Base-by-base conservation (phyloP, 2,329 filamentous ascomycete genomes). In the Acrodontium crateriforme region DNA sequence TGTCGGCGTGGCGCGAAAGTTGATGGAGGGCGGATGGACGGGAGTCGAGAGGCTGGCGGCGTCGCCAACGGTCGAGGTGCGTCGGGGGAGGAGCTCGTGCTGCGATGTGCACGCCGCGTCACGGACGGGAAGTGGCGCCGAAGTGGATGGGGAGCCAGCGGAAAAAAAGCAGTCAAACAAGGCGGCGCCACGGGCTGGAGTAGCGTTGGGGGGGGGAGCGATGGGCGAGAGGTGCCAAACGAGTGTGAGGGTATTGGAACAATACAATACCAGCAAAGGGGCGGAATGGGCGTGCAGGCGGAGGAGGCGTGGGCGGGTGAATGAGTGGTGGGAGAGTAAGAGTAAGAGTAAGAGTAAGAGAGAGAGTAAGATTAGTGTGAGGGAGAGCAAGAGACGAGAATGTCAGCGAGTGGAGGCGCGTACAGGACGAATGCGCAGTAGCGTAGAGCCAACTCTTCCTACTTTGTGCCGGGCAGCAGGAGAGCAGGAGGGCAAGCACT, bases 161-260 rank as follows among this genome's bases (percentile, higher is more conserved):
- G 18, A 15, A 11, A 18, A n/a, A n/a, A n/a, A n/a, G n/a, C n/a
- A n/a, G n/a, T n/a, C n/a, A n/a, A n/a, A n/a, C n/a, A n/a, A n/a
- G n/a, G n/a, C n/a, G n/a, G n/a, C n/a, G n/a, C n/a, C n/a, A n/a
- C n/a, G n/a, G n/a, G n/a, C 15, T 16, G 27, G 18, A 16, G 24
- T 16, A 26, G 15, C 7, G 24, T 16, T 9, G 7, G 24, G 15
- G 9, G 13, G 11, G 9, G 6, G 24, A 9, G 8, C 13, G 24
- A 13, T 24, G 25, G 29, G 25, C 29, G 30, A 23, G 25, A 31
- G 18, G 18, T 33, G 19, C 20, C 25, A 36, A 44, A 40, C 41
- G 41, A 44, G 39, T 37, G 41, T 38, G 34, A 30, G 38, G 41
- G 40, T n/a, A 36, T 39, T 39, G 34, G 36, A 42, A 33, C 37